Conservation (phyloP, 2,329 filamentous ascomycete genomes). For the Aspergillus awamori region DNA sequence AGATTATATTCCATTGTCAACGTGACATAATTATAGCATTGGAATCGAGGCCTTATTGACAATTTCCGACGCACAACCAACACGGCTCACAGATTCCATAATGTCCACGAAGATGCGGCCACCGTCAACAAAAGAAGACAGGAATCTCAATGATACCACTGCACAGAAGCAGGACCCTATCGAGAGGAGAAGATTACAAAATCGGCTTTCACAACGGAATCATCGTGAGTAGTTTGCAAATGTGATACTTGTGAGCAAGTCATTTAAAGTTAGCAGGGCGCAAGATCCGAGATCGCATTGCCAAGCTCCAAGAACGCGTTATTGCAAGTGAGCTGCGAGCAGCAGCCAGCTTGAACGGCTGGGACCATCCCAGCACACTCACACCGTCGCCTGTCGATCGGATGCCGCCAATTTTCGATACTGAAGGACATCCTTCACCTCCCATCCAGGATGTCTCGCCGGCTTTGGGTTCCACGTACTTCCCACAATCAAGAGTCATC, state of each 20-base stretch:
- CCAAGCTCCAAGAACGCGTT: constrained; percentile 39
- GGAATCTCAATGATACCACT: background rate
- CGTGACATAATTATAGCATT: background rate
- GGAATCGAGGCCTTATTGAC: background rate
- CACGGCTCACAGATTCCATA: no score
- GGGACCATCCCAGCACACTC: constrained; percentile 27
- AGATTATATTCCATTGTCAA: background rate
- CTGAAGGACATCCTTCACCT: constrained; percentile 1
- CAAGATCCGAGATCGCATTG: constrained; percentile 39
- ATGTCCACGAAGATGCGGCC: constrained; percentile 3
- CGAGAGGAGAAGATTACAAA: constrained; percentile 35
- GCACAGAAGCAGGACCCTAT: constrained; percentile 33
- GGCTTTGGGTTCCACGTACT: constrained; percentile 2
- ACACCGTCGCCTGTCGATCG: constrained; percentile 12
- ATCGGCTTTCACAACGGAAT: constrained; percentile 38
- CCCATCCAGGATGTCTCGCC: constrained; percentile 1
- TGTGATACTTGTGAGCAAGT: background rate
- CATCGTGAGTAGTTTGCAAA: constrained; percentile 28
- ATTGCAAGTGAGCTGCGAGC: constrained; percentile 38
- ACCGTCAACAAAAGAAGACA: constrained; percentile 1
- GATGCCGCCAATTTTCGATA: constrained; percentile 11
- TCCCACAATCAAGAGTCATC: constrained; percentile 6
- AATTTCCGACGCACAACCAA: background rate
- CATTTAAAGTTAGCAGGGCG: constrained; percentile 26
- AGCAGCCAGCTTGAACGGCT: constrained; percentile 32